Conservation (phyloP, 768 basidiomycete species). For the Auricularia cornea region DNA sequence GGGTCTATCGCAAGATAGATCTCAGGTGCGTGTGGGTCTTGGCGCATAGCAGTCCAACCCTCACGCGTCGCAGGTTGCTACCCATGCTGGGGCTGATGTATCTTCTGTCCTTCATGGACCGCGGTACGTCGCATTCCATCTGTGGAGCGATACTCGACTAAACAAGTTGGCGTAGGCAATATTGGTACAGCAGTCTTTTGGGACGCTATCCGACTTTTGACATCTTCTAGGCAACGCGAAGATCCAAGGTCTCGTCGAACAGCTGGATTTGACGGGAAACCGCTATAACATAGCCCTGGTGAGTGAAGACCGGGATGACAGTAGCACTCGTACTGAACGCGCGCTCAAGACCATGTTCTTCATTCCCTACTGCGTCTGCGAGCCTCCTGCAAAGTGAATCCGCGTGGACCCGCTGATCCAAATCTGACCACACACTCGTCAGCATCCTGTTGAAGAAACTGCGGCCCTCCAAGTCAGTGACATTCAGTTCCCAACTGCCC, state of each 20-base stretch:
- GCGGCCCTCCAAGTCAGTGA: constrained; percentile 48
- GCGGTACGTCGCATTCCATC: constrained; percentile 30
- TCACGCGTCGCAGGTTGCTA: constrained; percentile 28
- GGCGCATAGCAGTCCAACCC: background rate
- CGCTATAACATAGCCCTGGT: constrained; percentile 63
- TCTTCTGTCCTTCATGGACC: constrained; percentile 54
- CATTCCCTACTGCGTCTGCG: constrained; percentile 43
- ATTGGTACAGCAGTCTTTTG: constrained; percentile 35
- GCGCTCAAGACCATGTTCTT: constrained; percentile 55
- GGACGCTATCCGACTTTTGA: background rate
- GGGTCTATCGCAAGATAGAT: constrained; percentile 52
- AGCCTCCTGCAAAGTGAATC: constrained; percentile 61
- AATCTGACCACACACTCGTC: too few relatives aligned
- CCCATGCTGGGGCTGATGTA: constrained; percentile 54
- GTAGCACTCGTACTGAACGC: background rate
- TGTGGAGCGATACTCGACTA: background rate
- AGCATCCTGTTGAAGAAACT: constrained; percentile 51
- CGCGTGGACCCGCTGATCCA: background rate
- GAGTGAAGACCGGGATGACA: constrained; percentile 6
- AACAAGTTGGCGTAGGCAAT: constrained; percentile 33
- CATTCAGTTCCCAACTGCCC: background rate
- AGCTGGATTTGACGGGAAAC: constrained; percentile 49
- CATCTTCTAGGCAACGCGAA: constrained; percentile 49
- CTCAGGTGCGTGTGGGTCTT: constrained; percentile 17
- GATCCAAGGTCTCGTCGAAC: constrained; percentile 49